These are phyloP conservation scores for Boletus rubescentipes DNA, from an alignment of 768 basidiomycete genomes.

Conservation along the genomic window DNA sequence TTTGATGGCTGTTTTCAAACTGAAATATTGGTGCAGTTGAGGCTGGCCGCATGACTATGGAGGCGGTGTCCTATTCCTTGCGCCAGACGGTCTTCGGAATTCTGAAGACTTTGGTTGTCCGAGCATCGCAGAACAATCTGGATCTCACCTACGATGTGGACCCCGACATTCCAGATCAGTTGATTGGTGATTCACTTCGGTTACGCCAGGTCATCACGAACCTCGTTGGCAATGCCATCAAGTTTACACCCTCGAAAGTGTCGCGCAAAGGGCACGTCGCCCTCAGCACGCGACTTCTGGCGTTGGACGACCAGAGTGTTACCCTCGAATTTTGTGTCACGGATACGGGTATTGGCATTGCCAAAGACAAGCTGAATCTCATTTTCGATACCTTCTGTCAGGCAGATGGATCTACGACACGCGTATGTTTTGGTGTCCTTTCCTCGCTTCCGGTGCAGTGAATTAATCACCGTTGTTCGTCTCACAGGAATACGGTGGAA, in stretches of 20 bases:
- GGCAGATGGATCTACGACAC: slow-evolving; percentile 96
- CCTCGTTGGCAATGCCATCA: slow-evolving; percentile 93
- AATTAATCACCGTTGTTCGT: slow-evolving; percentile 15
- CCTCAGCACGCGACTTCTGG: slow-evolving; percentile 77
- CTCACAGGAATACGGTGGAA: slow-evolving; percentile 90
- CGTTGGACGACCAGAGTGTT: slow-evolving; percentile 77
- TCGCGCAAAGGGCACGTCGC: slow-evolving; percentile 86
- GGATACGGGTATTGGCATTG: slow-evolving; percentile 98
- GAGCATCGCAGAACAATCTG: slow-evolving; percentile 93
- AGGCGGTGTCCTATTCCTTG: slow-evolving; percentile 96
- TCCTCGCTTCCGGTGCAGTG: slow-evolving; percentile 7
- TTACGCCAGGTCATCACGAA: slow-evolving; percentile 95
- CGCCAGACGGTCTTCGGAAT: slow-evolving; percentile 98
- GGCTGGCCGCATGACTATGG: slow-evolving; percentile 99
- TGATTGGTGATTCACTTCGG: slow-evolving; percentile 94
- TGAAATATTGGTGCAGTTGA: slow-evolving; percentile 61
- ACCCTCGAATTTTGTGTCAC: slow-evolving; percentile 96
- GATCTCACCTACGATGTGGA: slow-evolving; percentile 97
- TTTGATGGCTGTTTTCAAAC: not conserved
- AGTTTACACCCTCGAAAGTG: slow-evolving; percentile 86
- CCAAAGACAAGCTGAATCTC: slow-evolving; percentile 95
- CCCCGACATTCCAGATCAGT: slow-evolving; percentile 92
- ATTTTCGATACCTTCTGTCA: slow-evolving; percentile 99
- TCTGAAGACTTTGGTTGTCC: slow-evolving; percentile 95
- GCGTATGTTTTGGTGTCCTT: slow-evolving; percentile 48